Conservation (phyloP, 768 basidiomycete genomes). For the Trametes punicea region DNA sequence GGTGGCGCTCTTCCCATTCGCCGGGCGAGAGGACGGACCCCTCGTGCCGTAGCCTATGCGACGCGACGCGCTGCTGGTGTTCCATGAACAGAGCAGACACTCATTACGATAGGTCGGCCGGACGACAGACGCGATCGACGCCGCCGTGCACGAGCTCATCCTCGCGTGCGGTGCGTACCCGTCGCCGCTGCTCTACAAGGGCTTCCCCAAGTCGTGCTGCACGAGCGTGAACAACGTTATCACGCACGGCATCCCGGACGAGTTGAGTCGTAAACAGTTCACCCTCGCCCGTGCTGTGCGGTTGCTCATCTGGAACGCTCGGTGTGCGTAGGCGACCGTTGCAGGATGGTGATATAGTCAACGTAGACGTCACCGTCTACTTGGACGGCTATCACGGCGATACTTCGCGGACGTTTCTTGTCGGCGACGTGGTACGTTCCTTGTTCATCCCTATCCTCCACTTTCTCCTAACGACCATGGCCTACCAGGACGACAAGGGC, state of each 20-base stretch:
- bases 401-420: conserved; percentile 78
- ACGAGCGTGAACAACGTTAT: conserved; percentile 89
- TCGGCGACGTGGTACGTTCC: conserved; percentile 67
- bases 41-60: neutral
- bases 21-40: neutral
- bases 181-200: conserved; percentile 74
- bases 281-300: too few species aligned
- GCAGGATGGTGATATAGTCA: conserved; percentile 81
- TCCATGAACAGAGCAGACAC: neutral
- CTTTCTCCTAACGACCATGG: neutral
- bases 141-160: conserved; percentile 68
- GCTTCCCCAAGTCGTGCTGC: conserved; percentile 76
- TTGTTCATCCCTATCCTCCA: neutral
- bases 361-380: conserved; percentile 85
- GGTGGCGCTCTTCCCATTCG: neutral
- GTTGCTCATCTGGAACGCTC: too few species aligned
- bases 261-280: conserved; percentile 45
- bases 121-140: conserved; percentile 77
- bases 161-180: conserved; percentile 74
- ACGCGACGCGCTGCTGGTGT: neutral
- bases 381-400: conserved; percentile 87
- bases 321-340: conserved; percentile 61
- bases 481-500: conserved; percentile 63
- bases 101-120: conserved; percentile 47
- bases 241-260: conserved; percentile 87